phyloP scores from a whole-genome alignment of 495 filamentous ascomycete genomes.

The Zalerion maritima region DNA sequence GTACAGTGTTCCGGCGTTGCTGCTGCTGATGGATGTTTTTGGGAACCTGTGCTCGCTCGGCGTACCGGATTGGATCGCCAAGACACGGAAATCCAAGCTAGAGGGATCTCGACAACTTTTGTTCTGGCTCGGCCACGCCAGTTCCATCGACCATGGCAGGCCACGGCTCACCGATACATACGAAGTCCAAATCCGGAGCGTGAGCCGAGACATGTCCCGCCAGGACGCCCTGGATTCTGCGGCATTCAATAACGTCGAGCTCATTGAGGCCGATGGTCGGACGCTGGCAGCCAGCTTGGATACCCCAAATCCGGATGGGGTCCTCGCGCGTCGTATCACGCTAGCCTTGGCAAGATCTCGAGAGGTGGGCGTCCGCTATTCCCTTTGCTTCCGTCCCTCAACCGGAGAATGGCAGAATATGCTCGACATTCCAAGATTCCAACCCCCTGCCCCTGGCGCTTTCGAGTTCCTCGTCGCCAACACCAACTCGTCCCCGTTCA shows the following conservation, averaged over 20 bases:
- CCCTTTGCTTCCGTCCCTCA: slow-evolving; percentile 5
- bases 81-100: slow-evolving; percentile 1
- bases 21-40: slow-evolving; percentile 5
- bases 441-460: slow-evolving; percentile 1
- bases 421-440: slow-evolving; percentile 1
- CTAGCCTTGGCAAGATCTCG: slow-evolving; percentile 3
- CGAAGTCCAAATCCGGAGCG: slow-evolving; percentile 1
- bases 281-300: slow-evolving; percentile 6
- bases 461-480: slow-evolving; percentile 5
- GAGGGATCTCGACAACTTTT: slow-evolving; percentile 8
- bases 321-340: background rate
- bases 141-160: slow-evolving; percentile 4
- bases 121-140: slow-evolving; percentile 5
- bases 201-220: background rate
- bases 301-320: no score
- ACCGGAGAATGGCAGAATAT: slow-evolving; percentile 1
- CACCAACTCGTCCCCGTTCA: slow-evolving; percentile 6
- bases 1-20: background rate
- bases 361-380: slow-evolving; percentile 1
- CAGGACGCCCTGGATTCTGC: slow-evolving; percentile 1
- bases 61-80: slow-evolving; percentile 4
- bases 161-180: slow-evolving; percentile 1
- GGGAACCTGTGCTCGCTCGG: slow-evolving; percentile 3
- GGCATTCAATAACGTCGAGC: slow-evolving; percentile 2
- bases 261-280: background rate